Base-by-base conservation (phyloP, 2,329 filamentous ascomycete genomes). In the Aspergillus viridinutans region DNA sequence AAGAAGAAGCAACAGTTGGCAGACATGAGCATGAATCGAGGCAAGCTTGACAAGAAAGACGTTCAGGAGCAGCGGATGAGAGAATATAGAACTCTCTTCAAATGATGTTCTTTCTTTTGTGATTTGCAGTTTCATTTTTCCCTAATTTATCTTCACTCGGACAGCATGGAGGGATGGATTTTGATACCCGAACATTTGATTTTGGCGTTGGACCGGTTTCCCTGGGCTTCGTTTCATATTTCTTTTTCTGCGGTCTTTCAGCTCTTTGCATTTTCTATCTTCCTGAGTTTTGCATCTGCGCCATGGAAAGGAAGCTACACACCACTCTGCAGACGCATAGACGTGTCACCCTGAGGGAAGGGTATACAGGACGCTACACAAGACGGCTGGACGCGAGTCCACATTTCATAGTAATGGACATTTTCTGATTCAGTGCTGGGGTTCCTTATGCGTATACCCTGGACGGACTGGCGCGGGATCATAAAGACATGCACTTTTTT, bases 1-100 rank as follows among this genome's bases (percentile, higher is more conserved):
- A 85, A 90, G 57, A 95, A 94, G 83, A 99, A 99, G 82, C 90
- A 89, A 77, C 88, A 91, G 72, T 78, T 99, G 52, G 94, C 94
- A 0, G 91, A 90, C 69, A 79, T 97, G 63, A 93, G 90, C 69
- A 87, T 95, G 87, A 89, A 90, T 61, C 81, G 83, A 70, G 82
- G 68, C 74, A 87, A 77, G 76, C 58, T 76, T 72, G 81, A 80
- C 56, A 85, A 84, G 71, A 76, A 76, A 4, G 85, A 90, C 69
- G 80, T 83, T 48, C 85, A 86, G 6, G 85, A 85, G 75, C 81
- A 87, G 76, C 84, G 80, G 55, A 75, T 88, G 69, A 80, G 84
- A 66, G 83, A 87, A 66, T 74, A 88, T 64, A 78, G 81, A 68
- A 81, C 78, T 65, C 73, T 88, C 49, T 88, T 88, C 70, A 76